Evolutionary conservation across 1,284 basidiomycete genomes (phyloP).

Genomic region (Trametes versicolor): DNA sequence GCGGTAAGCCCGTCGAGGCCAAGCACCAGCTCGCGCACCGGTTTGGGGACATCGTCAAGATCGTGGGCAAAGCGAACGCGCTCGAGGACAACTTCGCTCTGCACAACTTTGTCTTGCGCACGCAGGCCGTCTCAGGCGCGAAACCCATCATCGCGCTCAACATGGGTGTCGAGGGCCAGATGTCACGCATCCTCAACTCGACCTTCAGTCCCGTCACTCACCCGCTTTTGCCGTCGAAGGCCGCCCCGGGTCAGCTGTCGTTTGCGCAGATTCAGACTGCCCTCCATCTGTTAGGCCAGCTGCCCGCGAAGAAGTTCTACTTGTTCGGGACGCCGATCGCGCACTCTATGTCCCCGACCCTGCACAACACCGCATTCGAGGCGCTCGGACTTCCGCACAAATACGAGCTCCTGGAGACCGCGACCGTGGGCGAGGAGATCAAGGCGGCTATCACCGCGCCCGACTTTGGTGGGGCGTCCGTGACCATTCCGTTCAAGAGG

Average conservation of each 20-base stretch:
- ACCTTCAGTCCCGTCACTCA: slow-evolving; percentile 94
- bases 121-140: slow-evolving; percentile 51
- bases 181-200: slow-evolving; percentile 89
- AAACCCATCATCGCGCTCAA: slow-evolving; percentile 96
- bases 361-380: slow-evolving; percentile 93
- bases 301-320: slow-evolving; percentile 80
- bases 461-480: slow-evolving; percentile 94
- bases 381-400: slow-evolving; percentile 84
- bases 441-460: slow-evolving; percentile 68
- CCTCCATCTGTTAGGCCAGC: slow-evolving; percentile 82
- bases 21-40: slow-evolving; percentile 74
- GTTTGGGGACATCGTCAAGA: slow-evolving; percentile 91
- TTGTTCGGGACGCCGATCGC: slow-evolving; percentile 92
- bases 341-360: slow-evolving; percentile 90
- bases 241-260: slow-evolving; percentile 94
- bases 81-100: slow-evolving; percentile 87
- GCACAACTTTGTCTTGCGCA: slow-evolving; percentile 72
- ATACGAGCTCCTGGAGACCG: slow-evolving; percentile 85
- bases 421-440: slow-evolving; percentile 72
- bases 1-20: slow-evolving; percentile 69
- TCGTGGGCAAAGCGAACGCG: slow-evolving; percentile 85
- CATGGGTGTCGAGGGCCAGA: slow-evolving; percentile 90
- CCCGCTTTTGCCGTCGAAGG: slow-evolving; percentile 81
- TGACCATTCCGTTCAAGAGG: slow-evolving; percentile 95
- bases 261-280: slow-evolving; percentile 88